phyloP scores from a whole-genome alignment of 1,284 basidiomycete species.

The Flammula alnicola region DNA sequence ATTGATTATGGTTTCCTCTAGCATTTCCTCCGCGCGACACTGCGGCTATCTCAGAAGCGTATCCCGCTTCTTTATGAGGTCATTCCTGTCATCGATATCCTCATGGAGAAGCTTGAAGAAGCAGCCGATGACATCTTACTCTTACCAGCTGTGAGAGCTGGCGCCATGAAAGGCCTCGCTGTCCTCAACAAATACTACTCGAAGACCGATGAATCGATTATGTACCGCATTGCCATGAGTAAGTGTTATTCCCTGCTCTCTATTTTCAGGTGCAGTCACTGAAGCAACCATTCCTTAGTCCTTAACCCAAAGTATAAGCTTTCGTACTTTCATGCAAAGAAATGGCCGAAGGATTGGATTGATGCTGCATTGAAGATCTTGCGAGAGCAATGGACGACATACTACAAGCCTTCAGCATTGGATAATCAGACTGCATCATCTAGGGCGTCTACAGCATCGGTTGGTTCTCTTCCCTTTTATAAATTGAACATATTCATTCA shows the following conservation, averaged over 20 bases:
- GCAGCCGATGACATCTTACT: not conserved
- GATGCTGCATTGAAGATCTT: not conserved
- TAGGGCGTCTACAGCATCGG: too few species aligned
- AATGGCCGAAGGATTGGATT: too few species aligned
- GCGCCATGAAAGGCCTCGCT: slow-evolving; percentile 1
- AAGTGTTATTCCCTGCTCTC: not conserved
- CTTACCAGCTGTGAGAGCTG: not conserved
- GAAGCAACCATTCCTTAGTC: too few species aligned
- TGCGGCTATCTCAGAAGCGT: not conserved
- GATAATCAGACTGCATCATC: not conserved
- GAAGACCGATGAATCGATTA: slow-evolving; percentile 2
- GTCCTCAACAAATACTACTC: slow-evolving; percentile 11
- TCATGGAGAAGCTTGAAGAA: not conserved
- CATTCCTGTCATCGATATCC: slow-evolving; percentile 5
- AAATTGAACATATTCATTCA: too few species aligned
- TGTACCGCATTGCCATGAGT: slow-evolving; percentile 15
- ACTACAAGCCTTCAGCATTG: slow-evolving; percentile 3
- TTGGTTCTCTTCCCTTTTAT: too few species aligned
- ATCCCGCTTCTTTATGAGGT: slow-evolving; percentile 5
- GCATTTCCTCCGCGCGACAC: not conserved
- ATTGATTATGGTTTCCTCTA: not conserved
- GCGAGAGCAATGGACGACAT: not conserved
- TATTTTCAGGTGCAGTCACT: too few species aligned
- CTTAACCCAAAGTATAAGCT: too few species aligned
- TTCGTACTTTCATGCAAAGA: too few species aligned